phyloP scores from a whole-genome alignment of 495 filamentous ascomycete genomes.

The Glutinoglossum americanum region DNA sequence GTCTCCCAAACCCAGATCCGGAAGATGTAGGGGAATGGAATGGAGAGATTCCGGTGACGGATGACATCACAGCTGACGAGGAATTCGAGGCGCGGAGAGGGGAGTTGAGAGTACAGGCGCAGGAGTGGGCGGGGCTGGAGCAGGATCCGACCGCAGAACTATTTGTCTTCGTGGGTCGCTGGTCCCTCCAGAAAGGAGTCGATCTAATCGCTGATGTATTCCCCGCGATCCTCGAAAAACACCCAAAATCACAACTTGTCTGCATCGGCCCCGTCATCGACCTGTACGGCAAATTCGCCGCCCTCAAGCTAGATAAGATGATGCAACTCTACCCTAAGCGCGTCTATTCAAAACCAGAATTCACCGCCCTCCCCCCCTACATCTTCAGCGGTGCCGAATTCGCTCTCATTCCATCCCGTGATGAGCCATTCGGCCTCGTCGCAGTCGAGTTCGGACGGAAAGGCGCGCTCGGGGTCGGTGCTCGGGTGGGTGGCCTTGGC shows the following conservation, averaged over 20 bases:
- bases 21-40: slow-evolving; percentile 50
- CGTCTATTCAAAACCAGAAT: slow-evolving; percentile 57
- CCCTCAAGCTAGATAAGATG: slow-evolving; percentile 46
- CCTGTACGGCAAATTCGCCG: slow-evolving; percentile 58
- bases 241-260: slow-evolving; percentile 47
- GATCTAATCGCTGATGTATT: slow-evolving; percentile 63
- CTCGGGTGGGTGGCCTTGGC: slow-evolving; percentile 43
- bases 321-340: slow-evolving; percentile 53
- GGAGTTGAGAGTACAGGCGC: slow-evolving; percentile 41
- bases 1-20: slow-evolving; percentile 55
- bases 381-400: slow-evolving; percentile 66
- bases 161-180: slow-evolving; percentile 59
- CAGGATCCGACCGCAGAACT: slow-evolving; percentile 45
- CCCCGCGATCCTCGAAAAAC: slow-evolving; percentile 45
- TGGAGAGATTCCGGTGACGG: slow-evolving; percentile 17
- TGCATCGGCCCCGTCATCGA: slow-evolving; percentile 57
- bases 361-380: slow-evolving; percentile 49
- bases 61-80: slow-evolving; percentile 30
- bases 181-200: slow-evolving; percentile 61
- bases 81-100: slow-evolving; percentile 33
- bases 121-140: slow-evolving; percentile 54
- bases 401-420: slow-evolving; percentile 54
- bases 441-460: slow-evolving; percentile 65
- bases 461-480: slow-evolving; percentile 53
- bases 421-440: slow-evolving; percentile 64